Base-by-base conservation (phyloP, 192 early-diverging fungal species). In the Gonapodya prolifera region DNA sequence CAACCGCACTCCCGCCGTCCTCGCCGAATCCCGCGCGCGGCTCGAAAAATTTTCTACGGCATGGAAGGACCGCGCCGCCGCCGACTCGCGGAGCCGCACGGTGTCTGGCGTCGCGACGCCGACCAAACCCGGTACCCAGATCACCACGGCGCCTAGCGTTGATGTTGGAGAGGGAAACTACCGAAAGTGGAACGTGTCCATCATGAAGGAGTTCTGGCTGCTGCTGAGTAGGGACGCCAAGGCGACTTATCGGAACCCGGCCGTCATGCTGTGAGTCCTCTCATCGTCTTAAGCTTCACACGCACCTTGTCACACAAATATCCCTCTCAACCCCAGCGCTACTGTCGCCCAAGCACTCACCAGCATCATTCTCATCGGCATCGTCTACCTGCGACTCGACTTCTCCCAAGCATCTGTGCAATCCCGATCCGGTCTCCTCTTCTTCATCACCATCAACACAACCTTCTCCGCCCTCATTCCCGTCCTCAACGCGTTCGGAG, bases 401-500 rank as follows among this genome's bases (percentile, higher is more conserved):
- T 73, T 30, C 31, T 30, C 28, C 71, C 28, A 30, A 32, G 28
- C 18, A 8, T 18, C 18, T 8, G 71, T 73, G 31, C 71, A 73
- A 73, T 30, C 28, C 31, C 18, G 71, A 8, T 18, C 71, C 28
- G 71, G 71, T 13, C 8, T 73, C 18, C 32, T 73, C 28, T 73
- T 73, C 71, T 73, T 73, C 29, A 73, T 32, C 32, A 18, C 32
- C 8, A 73, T 73, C 71, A 73, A 73, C 71, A 32, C 28, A 73
- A 73, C 71, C 71, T 73, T 73, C 71, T 13, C 32, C 31, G 32
- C 28, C 16, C 13, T 73, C 8, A 73, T 73, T 2, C 71, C 71
- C 71, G 71, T 73, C 29, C 71, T 73, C 18, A 18, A 73, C 28
- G 71, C 32, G 2, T 73, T 73, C 29, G 71, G 18, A 8, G 18